These are phyloP conservation scores for Pseudoscleropodium purum DNA, from an alignment of 225 moss, liverwort and hornwort species.

Conservation along the genomic window DNA sequence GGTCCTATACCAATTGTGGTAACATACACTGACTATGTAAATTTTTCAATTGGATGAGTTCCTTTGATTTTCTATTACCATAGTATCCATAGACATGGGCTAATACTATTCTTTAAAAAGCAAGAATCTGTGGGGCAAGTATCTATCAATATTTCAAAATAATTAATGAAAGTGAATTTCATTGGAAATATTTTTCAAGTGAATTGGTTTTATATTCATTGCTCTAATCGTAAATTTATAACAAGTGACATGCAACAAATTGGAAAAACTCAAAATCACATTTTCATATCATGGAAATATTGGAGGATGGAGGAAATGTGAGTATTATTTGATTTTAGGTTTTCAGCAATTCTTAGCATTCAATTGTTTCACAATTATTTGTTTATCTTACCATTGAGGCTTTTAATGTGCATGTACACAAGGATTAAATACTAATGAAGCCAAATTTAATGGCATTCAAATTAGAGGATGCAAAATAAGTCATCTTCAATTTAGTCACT, in stretches of 20 bases:
- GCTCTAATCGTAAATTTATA: not conserved
- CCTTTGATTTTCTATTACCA: not conserved
- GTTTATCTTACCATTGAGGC: not conserved
- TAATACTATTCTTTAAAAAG: not conserved
- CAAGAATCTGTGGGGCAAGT: fast-evolving
- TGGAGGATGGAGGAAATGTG: not conserved
- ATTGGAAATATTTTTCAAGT: not conserved
- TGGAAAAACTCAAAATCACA: not conserved
- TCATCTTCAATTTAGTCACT: not conserved
- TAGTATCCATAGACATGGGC: not conserved
- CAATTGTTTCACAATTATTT: not conserved
- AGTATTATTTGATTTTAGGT: not conserved
- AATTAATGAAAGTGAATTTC: not conserved
- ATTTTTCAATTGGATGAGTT: not conserved
- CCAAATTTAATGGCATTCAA: not conserved
- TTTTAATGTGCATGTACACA: no score
- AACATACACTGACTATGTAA: not conserved
- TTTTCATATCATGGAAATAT: not conserved
- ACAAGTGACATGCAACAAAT: not conserved
- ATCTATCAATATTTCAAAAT: not conserved
- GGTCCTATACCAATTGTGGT: not conserved
- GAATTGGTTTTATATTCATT: not conserved
- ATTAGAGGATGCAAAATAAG: not conserved
- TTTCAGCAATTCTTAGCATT: not conserved
- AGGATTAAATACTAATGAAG: not conserved